These are phyloP conservation scores for Auricularia auricula-judae DNA, from an alignment of 768 basidiomycete species.

Conservation along the genomic window DNA sequence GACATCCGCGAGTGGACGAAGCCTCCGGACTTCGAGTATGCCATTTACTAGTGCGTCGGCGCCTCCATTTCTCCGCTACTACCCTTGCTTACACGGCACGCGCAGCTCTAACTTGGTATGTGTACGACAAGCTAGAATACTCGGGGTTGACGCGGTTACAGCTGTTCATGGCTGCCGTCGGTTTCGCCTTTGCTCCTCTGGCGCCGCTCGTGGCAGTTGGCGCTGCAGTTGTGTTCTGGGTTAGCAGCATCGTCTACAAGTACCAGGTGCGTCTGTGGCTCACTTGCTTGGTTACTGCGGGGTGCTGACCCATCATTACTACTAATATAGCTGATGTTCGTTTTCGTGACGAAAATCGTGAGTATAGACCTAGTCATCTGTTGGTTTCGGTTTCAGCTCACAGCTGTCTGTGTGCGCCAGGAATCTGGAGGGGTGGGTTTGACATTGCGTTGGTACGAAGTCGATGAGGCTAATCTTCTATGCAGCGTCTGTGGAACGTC, in stretches of 20 bases:
- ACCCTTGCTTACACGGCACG: too few relatives aligned
- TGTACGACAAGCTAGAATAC: not conserved
- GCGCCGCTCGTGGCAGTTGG: conserved; percentile 84
- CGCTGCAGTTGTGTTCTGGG: conserved; percentile 78
- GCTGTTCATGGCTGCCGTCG: conserved; percentile 90
- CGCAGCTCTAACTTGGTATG: not conserved
- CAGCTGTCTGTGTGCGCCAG: too few relatives aligned
- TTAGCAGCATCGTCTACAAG: conserved; percentile 14
- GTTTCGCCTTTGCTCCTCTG: conserved; percentile 85
- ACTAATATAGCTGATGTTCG: conserved; percentile 89
- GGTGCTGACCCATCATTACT: not conserved
- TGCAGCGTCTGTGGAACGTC: conserved; percentile 87
- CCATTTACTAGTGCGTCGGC: conserved; percentile 55
- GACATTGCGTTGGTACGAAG: not conserved
- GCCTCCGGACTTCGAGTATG: conserved; percentile 81
- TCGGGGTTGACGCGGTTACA: conserved; percentile 16
- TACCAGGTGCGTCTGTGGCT: conserved; percentile 3
- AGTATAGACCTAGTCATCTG: too few relatives aligned
- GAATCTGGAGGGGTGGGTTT: conserved; percentile 78
- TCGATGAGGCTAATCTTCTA: conserved; percentile 4
- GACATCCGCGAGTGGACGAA: conserved; percentile 86
- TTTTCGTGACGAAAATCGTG: conserved; percentile 72
- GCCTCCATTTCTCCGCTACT: too few relatives aligned
- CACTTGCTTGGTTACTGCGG: conserved; percentile 5
- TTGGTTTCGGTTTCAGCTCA: too few relatives aligned